These are phyloP conservation scores for Lomentospora prolificans DNA, from an alignment of 2,329 filamentous ascomycete genomes.

Conservation along the genomic window DNA sequence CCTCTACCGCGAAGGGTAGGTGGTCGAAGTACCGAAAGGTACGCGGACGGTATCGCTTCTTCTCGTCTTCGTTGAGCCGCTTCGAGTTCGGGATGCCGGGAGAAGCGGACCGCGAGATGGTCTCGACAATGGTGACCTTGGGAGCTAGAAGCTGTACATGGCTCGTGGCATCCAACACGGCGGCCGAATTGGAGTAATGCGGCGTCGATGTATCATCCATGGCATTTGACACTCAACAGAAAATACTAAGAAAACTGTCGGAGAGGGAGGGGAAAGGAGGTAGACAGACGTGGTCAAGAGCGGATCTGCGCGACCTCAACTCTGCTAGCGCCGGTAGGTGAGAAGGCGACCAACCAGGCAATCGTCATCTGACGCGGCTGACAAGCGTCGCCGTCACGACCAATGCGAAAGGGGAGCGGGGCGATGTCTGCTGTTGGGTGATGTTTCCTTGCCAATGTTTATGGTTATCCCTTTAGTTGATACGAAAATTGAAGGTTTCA, in stretches of 20 bases:
- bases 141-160: conserved; percentile 20
- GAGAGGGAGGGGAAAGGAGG: not conserved
- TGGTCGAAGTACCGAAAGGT: conserved; percentile 90
- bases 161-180: conserved; percentile 21
- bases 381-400: not conserved
- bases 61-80: conserved; percentile 36
- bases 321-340: not conserved
- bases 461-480: not conserved
- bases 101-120: conserved; percentile 77
- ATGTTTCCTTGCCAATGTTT: not conserved
- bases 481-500: not conserved
- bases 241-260: not conserved
- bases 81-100: conserved; percentile 55
- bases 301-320: not conserved
- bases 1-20: conserved; percentile 81
- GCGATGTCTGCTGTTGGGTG: not conserved
- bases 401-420: not conserved
- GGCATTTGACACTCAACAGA: conserved; percentile 6
- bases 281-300: not conserved
- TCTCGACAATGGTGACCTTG: conserved; percentile 43
- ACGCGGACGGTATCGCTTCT: conserved; percentile 66
- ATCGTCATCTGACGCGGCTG: conserved; percentile 2
- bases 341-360: conserved; percentile 1
- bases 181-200: conserved; percentile 20
- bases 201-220: conserved; percentile 31